Base-by-base conservation (phyloP, 371 early-diverging fungal genomes). In the Thermomucor indicae-seudaticae region DNA sequence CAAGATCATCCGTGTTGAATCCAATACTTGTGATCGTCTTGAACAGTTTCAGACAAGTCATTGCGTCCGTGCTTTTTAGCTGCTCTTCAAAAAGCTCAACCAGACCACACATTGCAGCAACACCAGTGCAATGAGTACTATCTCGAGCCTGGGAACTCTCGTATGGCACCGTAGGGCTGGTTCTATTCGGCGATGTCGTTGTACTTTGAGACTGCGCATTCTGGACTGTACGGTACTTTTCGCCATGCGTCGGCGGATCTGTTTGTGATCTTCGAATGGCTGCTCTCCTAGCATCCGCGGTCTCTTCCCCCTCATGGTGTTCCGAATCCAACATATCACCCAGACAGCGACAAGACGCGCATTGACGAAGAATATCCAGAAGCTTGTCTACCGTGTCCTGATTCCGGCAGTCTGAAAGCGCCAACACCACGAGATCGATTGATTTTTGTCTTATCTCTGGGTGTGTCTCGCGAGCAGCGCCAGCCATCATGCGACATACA, bases 401-500 rank as follows among this genome's bases (percentile, higher is more conserved):
- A 3, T 56, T 53, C 12, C 60, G 57, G 41, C 69, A 71, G 43
- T 72, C 72, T 6, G 52, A 55, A 8, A 70, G 43, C 0, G 61
- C 65, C 0, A 55, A 51, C n/a, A 75, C 70, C 27, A 89, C 51
- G 6, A 89, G 64, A 22, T 63, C 68, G 12, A 81, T 63, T 1
- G 78, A 62, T 27, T 57, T 60, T 16, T 74, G 75, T 2, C 80
- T 69, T 7, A 88, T 53, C 10, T 58, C 57, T 1, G 40, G 42
- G 47, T 86, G 76, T 4, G 65, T 70, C 49, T 88, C 89, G 4
- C 53, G 53, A 14, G 62, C 63, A 4, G 86, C 63, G 32, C 53
- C 61, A n/a, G 70, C 72, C 45, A 86, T 70, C 48, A 84, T 65
- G 8, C 83, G 79, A 48, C 80, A 61, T 12, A 89, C 72, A 8